These are phyloP conservation scores for Stylosanthes scabra DNA, from an alignment of 331 rosid species.

Conservation along the genomic window DNA sequence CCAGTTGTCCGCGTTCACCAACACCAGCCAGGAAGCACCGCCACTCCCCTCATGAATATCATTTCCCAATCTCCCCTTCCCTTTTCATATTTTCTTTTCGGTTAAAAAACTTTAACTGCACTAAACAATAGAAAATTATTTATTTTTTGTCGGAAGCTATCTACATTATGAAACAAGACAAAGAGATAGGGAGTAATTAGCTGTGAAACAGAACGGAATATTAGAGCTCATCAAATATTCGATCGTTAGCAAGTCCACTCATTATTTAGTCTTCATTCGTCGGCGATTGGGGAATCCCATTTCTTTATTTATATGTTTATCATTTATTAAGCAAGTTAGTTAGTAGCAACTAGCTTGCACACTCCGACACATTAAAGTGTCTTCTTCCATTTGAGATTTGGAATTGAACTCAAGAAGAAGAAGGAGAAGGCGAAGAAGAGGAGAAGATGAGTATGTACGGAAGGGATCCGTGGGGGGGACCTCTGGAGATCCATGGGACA, in stretches of 20 bases:
- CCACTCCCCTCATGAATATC: neutral
- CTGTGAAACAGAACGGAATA: neutral
- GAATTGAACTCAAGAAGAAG: too few species aligned
- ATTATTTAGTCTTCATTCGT: neutral
- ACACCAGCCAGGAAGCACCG: neutral
- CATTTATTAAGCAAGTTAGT: too few species aligned
- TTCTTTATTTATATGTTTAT: too few species aligned
- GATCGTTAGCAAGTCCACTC: neutral
- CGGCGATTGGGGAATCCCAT: neutral
- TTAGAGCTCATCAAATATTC: neutral
- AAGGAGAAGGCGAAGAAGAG: too few species aligned
- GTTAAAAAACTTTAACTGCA: neutral
- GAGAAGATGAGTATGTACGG: constrained; percentile 69
- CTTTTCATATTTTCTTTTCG: neutral
- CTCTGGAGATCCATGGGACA: constrained; percentile 86
- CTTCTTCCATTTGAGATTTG: constrained; percentile 4
- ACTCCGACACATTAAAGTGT: too few species aligned
- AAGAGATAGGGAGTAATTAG: neutral
- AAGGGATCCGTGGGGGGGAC: constrained; percentile 99
- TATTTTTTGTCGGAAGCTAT: neutral
- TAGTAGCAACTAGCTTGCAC: too few species aligned
- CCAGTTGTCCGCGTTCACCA: constrained; percentile 15
- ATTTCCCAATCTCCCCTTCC: neutral
- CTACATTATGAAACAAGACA: neutral
- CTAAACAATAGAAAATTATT: neutral